Conservation (phyloP, 306 rosid species). For the Glycine latifolia region DNA sequence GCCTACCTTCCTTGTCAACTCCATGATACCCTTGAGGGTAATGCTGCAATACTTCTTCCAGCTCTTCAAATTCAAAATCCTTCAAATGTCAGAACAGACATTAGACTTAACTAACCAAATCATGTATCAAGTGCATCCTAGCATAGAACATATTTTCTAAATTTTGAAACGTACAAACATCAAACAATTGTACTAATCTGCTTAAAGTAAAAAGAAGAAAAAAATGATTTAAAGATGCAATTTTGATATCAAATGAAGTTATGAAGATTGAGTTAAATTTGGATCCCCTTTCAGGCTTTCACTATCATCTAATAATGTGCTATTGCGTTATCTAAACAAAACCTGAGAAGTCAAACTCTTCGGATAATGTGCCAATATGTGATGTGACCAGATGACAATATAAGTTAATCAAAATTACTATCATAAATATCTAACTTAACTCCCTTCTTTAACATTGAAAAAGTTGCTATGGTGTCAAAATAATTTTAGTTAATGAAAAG, state of each 20-base stretch:
- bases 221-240: neutral
- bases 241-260: neutral
- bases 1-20: constrained; percentile 90
- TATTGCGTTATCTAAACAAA: neutral
- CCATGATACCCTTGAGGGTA: constrained; percentile 95
- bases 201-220: neutral
- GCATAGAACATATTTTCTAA: constrained; percentile 10
- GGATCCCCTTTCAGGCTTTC: neutral
- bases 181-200: neutral
- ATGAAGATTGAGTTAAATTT: neutral
- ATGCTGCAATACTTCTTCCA: constrained; percentile 81
- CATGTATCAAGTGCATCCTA: constrained; percentile 2
- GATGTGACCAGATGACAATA: neutral
- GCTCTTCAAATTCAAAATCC: constrained; percentile 87
- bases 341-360: neutral
- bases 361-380: neutral
- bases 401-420: neutral
- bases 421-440: neutral
- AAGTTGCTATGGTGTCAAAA: neutral
- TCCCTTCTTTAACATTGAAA: too few species aligned
- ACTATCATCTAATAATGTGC: neutral
- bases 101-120: constrained; percentile 43
- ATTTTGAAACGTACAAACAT: constrained; percentile 12
- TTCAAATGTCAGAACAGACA: constrained; percentile 43
- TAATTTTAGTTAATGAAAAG: neutral